Evolutionary conservation across 768 basidiomycete species (phyloP).

Genomic region (Mycena alexandri): DNA sequence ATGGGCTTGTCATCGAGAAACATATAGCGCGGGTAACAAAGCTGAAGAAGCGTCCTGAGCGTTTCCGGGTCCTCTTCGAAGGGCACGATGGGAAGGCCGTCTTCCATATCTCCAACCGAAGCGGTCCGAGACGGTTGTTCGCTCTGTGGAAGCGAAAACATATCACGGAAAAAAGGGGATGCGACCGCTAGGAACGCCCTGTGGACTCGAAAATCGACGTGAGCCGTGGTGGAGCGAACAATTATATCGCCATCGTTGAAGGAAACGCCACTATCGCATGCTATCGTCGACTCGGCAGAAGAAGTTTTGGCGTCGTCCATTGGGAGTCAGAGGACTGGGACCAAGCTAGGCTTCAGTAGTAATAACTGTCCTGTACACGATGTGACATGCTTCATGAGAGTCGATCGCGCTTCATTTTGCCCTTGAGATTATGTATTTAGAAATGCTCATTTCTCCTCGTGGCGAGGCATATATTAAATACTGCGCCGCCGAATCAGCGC

Average conservation of each 20-base stretch:
- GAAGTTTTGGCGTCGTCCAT: conserved; percentile 4
- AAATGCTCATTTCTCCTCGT: not conserved
- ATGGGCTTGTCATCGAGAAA: conserved; percentile 19
- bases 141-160: conserved; percentile 23
- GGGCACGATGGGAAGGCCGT: conserved; percentile 19
- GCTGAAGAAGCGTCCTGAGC: conserved; percentile 11
- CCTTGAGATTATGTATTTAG: not conserved
- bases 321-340: not conserved
- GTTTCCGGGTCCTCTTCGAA: conserved; percentile 23
- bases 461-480: not conserved
- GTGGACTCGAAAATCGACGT: conserved; percentile 24
- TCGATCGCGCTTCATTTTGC: not conserved
- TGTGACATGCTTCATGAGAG: too few species aligned
- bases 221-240: conserved; percentile 6
- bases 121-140: not conserved
- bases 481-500: not conserved
- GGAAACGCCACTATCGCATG: not conserved
- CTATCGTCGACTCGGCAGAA: not conserved
- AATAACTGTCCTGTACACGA: too few species aligned
- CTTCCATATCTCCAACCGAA: conserved; percentile 2
- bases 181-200: conserved; percentile 13
- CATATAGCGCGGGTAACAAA: conserved; percentile 26
- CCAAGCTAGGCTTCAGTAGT: not conserved
- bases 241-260: conserved; percentile 24
- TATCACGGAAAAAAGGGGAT: conserved; percentile 7